Percentiles rank a stretch among this genome's conserved stretches.
Conservation (phyloP, 2,329 filamentous ascomycete species). For the Pseudogymnoascus sp. region DNA sequence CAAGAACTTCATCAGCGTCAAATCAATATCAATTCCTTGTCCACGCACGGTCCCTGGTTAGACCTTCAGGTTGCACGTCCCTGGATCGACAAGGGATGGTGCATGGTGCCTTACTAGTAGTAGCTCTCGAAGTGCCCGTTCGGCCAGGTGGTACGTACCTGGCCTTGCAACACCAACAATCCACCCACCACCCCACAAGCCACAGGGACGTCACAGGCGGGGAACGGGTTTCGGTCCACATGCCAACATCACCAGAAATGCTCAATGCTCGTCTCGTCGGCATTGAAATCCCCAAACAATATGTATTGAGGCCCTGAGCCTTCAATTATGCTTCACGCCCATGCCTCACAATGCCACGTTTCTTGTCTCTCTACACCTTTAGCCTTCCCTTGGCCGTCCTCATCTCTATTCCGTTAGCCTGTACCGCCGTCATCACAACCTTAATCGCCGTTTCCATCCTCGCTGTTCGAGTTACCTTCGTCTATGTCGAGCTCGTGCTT, state of each 20-base stretch:
- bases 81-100: not conserved
- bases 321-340: not conserved
- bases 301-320: not conserved
- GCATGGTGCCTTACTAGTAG: not conserved
- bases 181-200: not conserved
- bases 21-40: not conserved
- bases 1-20: not conserved
- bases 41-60: not conserved
- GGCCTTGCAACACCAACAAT: not conserved
- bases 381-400: slow-evolving; percentile 54
- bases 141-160: slow-evolving; percentile 7
- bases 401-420: slow-evolving; percentile 52
- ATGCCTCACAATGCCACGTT: slow-evolving; percentile 38
- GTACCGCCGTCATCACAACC: slow-evolving; percentile 56
- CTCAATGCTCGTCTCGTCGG: slow-evolving; percentile 5
- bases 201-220: slow-evolving; percentile 3
- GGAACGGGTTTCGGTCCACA: not conserved
- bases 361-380: slow-evolving; percentile 47
- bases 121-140: not conserved
- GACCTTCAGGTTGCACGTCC: not conserved
- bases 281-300: not conserved
- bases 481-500: slow-evolving; percentile 54
- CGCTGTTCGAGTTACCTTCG: slow-evolving; percentile 48
- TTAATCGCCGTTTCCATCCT: slow-evolving; percentile 52
- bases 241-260: not conserved